A percentile compares a stretch with the other conserved stretches of the same genome.
Evolutionary conservation across 2,329 filamentous ascomycete genomes (phyloP).

Genomic region (Penicillium sp.): DNA sequence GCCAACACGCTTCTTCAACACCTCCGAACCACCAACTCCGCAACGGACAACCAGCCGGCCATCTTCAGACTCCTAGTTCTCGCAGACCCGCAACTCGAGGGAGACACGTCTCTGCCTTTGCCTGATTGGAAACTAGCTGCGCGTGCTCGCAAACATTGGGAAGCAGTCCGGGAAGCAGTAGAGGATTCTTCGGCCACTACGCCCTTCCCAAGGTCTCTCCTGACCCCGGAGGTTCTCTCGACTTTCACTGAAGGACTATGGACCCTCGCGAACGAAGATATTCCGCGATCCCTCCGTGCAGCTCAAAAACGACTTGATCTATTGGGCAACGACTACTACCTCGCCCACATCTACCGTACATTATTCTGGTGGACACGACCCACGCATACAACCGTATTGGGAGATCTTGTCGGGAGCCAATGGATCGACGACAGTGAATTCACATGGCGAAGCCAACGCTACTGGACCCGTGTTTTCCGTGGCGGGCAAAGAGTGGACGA

Average conservation of each 20-base stretch:
- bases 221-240: conserved; percentile 24
- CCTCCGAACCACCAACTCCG: conserved; percentile 20
- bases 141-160: conserved; percentile 46
- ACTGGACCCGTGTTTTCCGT: conserved; percentile 80
- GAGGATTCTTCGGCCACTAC: conserved; percentile 12
- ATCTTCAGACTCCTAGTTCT: conserved; percentile 87
- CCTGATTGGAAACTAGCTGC: conserved; percentile 50
- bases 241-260: conserved; percentile 28
- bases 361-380: conserved; percentile 82
- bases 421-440: conserved; percentile 93
- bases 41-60: conserved; percentile 48
- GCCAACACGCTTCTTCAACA: conserved; percentile 45
- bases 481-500: conserved; percentile 66
- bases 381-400: conserved; percentile 85
- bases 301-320: conserved; percentile 82
- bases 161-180: conserved; percentile 17
- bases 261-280: conserved; percentile 65
- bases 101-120: conserved; percentile 77
- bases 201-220: conserved; percentile 14
- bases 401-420: conserved; percentile 90
- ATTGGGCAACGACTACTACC: conserved; percentile 91
- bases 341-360: conserved; percentile 87
- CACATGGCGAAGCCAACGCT: conserved; percentile 69
- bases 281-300: conserved; percentile 68
- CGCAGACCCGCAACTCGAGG: conserved; percentile 91